Evolutionary conservation across 495 filamentous ascomycete species (phyloP), one percentile per base, ranked within the genome.

Genomic region (Trichoderma erinaceum): DNA sequence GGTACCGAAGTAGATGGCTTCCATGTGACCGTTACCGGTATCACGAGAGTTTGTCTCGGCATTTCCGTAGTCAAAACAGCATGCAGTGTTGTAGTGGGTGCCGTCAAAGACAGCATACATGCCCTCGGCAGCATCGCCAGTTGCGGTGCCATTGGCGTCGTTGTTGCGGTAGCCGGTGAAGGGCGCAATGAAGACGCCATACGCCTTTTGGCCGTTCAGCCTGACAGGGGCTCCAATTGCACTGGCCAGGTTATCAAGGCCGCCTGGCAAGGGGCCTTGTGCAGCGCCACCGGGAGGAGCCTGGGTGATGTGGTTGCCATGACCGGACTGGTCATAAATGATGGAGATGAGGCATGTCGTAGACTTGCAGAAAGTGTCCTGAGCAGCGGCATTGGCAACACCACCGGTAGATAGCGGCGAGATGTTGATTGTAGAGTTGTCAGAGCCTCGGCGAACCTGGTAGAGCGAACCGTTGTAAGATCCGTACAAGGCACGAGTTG

Each of bases 51-150:
- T 85, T 41, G 76, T 81, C 75, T 87, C 85, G 58, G 85, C 85
- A 64, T 87, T 87, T 65, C 85, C 85, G 64, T 87, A 87, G 73
- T 87, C 85, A 69, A 85, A 87, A 77, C 85, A 87, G 78, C 85
- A 87, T 29, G 44, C 79, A 41, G 67, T 77, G 66, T 87, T 87
- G 75, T 84, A 87, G 71, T 87, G 83, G 7, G 84, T 86, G 3
- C 84, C 85, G 64, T 87, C 85, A 35, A 87, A 76, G 48, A 87
- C 82, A 0, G 82, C 83, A 70, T 88, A 88, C 76, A 88, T 83
- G 66, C 84, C 85, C 76, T 88, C 80, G 0, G 85, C 32, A 35
- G 52, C 78, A 52, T 88, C 81, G 12, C 81, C 83, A 13, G 71
- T 84, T 38, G 85, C 85, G 10, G 74, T 81, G 67, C 82, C 84